Evolutionary conservation across 2,329 filamentous ascomycete species (phyloP), one percentile per base, ranked within the genome.

Genomic region (Aspergillus tubingensis): DNA sequence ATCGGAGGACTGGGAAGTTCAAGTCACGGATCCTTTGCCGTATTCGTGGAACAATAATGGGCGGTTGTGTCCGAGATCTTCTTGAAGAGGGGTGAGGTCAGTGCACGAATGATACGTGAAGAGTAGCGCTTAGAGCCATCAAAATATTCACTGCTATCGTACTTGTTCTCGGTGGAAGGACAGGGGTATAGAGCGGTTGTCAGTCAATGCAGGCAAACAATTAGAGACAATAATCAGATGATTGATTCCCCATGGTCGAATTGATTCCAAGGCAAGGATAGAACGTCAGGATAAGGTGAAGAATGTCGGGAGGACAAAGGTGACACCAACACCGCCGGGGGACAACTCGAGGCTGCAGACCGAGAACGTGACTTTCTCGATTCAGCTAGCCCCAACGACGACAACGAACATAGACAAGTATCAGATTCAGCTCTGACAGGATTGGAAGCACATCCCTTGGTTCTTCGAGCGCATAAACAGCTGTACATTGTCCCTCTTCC

Each of bases 1-100:
- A 5, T 62, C 67, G 5, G 65, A 69, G 44, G 67, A 68, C 23
- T 69, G 67, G 67, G 61, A 65, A 47, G 64, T 68, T n/a, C 58
- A 55, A 39, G 60, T 58, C 6, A 53, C 49, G 3, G 65, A 68
- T 41, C 62, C 57, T 7, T 10, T 67, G 25, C 62, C 66, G 2
- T 52, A 60, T n/a, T 65, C 64, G 8, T 68, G 64, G 64, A 67
- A 67, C 41, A 67, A 65, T 21, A 68, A 68, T 41, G 63, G 65
- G 19, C 54, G 59, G n/a, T 38, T 68, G 23, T 67, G 66, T 41
- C 64, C 59, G 15, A 50, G 27, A 19, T 50, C 25, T 30, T 27
- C 21, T 8, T 25, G 13, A 30, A 10, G 8, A 5, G 19, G 19
- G 8, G 15, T 27, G 13, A 49, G 44, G 44, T 25, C 15, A 50